Base-by-base conservation (phyloP, 768 basidiomycete genomes). In the Boletus subcaerulescens region DNA sequence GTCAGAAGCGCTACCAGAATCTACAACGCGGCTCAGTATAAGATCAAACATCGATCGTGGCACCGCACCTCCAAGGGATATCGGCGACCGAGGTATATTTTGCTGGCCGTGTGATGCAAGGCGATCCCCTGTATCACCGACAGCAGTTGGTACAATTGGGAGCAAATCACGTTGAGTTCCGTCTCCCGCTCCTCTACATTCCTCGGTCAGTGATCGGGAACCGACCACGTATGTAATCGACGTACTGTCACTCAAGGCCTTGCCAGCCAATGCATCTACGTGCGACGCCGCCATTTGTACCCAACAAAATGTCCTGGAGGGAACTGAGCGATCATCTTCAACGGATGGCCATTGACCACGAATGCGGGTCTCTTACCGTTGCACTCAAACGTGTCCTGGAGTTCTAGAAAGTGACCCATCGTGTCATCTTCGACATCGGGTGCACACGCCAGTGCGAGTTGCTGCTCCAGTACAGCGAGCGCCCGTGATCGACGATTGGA, bases 321-420 rank as follows among this genome's bases (percentile, higher is more conserved):
- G 82, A 35, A 93, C 91, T 93, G 52, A n/a, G 36, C 29, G 7
- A 31, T 24, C 22, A 46, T 45, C 32, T 60, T 60, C 38, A 62
- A 56, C 32, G 51, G 46, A 26, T 26, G 35, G 47, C 39, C 11
- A 29, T 45, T 17, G 39, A 38, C 18, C 49, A 4, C 36, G 15
- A 55, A 33, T 12, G 14, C 40, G 52, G 43, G 52, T 14, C 36
- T 63, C 87, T 56, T 61, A 91, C 91, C 76, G 64, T 93, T 93
- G 69, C 86, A 90, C 67, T 93, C 87, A 60, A 93, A 92, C 1
- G 83, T 83, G 60, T 88, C 82, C 65, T 93, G 91, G 40, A 91
- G 72, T 11, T 80, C 76, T 18, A 85, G 65, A 69, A 91, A 89
- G 44, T 73, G 69, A 36, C 77, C 74, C 58, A 83, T 74, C 10